phyloP scores from a whole-genome alignment of 2,329 filamentous ascomycete genomes.

The Colletotrichum musicola region DNA sequence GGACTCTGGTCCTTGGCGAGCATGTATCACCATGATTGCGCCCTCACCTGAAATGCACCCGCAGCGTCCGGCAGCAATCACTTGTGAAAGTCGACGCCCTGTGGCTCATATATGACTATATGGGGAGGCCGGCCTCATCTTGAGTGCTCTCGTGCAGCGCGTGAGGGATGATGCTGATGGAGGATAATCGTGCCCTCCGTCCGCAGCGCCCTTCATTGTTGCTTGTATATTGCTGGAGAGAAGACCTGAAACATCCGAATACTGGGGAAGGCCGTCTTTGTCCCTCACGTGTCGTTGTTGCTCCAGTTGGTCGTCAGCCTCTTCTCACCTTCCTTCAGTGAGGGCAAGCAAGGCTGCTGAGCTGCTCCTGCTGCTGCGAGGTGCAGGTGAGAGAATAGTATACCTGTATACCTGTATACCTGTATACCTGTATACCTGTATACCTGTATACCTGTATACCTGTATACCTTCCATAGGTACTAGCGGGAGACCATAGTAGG shows the following conservation, averaged over 20 bases:
- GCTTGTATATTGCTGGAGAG: conserved; percentile 32
- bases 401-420: too few relatives aligned
- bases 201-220: conserved; percentile 20
- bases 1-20: neutral
- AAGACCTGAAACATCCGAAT: conserved; percentile 31
- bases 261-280: conserved; percentile 28
- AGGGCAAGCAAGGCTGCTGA: too few relatives aligned
- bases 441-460: too few relatives aligned
- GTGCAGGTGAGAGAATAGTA: too few relatives aligned
- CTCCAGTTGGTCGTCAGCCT: neutral
- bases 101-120: too few relatives aligned
- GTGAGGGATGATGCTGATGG: conserved; percentile 19
- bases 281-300: too few relatives aligned
- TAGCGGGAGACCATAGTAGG: too few relatives aligned
- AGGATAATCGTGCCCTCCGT: neutral
- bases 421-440: too few relatives aligned
- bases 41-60: conserved; percentile 15
- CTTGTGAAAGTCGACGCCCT: too few relatives aligned
- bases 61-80: neutral
- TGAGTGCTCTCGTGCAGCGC: neutral
- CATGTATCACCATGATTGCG: conserved; percentile 29
- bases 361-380: too few relatives aligned
- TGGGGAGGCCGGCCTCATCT: too few relatives aligned
- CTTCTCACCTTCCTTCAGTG: neutral
- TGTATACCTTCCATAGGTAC: too few relatives aligned